phyloP scores from a whole-genome alignment of 768 basidiomycete genomes.

The Podaxis sp. region DNA sequence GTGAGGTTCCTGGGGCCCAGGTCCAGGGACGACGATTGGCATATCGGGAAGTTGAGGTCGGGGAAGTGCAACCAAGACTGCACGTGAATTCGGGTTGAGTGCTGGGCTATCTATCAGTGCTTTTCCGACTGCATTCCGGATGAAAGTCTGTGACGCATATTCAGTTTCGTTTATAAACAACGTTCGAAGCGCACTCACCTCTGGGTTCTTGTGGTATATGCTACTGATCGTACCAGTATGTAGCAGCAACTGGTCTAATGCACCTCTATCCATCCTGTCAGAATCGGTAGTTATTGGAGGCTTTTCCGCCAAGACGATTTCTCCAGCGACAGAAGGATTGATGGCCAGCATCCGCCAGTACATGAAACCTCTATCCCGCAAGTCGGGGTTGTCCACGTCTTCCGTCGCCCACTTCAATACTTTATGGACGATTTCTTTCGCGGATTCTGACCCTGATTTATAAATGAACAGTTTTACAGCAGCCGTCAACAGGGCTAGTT shows the following conservation, averaged over 20 bases:
- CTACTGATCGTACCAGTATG: constrained; percentile 94
- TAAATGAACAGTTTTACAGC: constrained; percentile 95
- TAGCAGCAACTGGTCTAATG: constrained; percentile 90
- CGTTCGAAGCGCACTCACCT: constrained; percentile 45
- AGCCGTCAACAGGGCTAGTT: constrained; percentile 91
- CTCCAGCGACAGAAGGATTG: constrained; percentile 83
- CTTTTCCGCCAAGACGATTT: constrained; percentile 90
- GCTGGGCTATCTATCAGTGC: constrained; percentile 88
- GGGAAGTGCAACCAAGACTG: constrained; percentile 63
- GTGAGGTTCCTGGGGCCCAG: constrained; percentile 57
- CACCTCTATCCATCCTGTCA: constrained; percentile 95
- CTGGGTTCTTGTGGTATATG: constrained; percentile 98
- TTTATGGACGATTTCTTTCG: constrained; percentile 90
- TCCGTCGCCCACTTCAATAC: constrained; percentile 97
- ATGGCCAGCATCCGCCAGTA: constrained; percentile 98
- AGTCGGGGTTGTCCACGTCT: constrained; percentile 96
- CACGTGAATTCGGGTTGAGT: constrained; percentile 77
- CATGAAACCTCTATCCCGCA: constrained; percentile 97
- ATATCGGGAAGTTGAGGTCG: constrained; percentile 48
- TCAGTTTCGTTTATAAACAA: background rate
- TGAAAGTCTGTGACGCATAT: constrained; percentile 69
- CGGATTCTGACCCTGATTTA: constrained; percentile 77
- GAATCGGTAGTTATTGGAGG: constrained; percentile 98
- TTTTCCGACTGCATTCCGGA: constrained; percentile 83
- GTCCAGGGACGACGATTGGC: constrained; percentile 55